A percentile compares a stretch with the other conserved stretches of the same genome.
Conservation (phyloP, 2,329 filamentous ascomycete species). For the Grosmannia clavigera region DNA sequence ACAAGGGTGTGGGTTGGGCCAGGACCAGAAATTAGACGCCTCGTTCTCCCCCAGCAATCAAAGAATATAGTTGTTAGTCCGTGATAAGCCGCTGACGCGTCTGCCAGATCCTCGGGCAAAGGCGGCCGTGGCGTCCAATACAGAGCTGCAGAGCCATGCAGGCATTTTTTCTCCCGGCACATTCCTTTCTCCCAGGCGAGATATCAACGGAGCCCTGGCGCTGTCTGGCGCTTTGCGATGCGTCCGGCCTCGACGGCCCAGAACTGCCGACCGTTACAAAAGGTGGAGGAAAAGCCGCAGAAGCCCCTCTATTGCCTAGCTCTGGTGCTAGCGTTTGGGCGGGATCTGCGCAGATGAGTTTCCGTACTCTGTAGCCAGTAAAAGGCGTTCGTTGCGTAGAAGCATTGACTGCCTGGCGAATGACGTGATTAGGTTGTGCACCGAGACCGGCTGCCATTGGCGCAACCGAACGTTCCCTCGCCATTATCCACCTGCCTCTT, state of each 20-base stretch:
- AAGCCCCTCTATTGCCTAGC: not conserved
- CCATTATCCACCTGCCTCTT: too few relatives aligned
- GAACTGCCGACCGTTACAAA: slow-evolving; percentile 1
- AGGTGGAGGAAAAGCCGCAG: not conserved
- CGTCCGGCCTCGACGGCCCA: not conserved
- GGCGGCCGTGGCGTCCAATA: not conserved
- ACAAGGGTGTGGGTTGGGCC: not conserved
- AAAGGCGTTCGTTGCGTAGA: not conserved
- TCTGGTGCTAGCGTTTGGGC: not conserved
- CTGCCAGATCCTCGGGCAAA: not conserved
- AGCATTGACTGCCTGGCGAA: not conserved
- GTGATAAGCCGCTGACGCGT: not conserved
- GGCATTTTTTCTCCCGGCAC: not conserved
- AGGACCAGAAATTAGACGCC: not conserved
- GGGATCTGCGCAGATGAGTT: not conserved
- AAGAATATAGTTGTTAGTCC: not conserved
- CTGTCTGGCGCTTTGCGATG: not conserved
- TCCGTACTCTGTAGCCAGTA: not conserved
- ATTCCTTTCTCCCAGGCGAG: not conserved
- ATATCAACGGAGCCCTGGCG: not conserved
- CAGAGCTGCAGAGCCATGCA: not conserved
- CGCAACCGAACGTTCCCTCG: not conserved
- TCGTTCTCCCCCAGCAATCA: not conserved
- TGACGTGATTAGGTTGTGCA: not conserved
- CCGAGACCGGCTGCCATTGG: not conserved